Conservation (phyloP, 768 basidiomycete genomes). For the Clavaria fumosa region DNA sequence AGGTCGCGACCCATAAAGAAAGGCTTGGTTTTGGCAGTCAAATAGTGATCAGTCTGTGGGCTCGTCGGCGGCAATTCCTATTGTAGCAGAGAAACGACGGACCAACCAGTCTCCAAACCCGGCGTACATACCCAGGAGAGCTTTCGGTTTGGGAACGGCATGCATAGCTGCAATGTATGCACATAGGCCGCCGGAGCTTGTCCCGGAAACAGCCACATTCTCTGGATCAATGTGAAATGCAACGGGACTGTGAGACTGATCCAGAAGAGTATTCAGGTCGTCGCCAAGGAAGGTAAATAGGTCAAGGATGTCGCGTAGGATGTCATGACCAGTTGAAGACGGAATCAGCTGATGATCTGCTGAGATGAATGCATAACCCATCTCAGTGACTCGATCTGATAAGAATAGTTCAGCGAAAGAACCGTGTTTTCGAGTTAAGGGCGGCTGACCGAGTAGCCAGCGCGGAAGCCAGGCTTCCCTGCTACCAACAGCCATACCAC, state of each 20-base stretch:
- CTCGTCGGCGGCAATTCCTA: too few relatives aligned
- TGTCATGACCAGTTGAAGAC: constrained; percentile 37
- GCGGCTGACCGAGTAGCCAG: constrained; percentile 41
- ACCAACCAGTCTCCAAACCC: constrained; percentile 46
- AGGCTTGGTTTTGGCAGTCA: constrained; percentile 29
- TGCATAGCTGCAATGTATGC: constrained; percentile 45
- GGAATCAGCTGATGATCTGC: constrained; percentile 48
- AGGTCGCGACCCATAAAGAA: constrained; percentile 44
- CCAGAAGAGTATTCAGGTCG: background rate
- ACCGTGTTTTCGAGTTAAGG: background rate
- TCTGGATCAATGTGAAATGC: constrained; percentile 26
- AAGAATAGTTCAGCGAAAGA: constrained; percentile 8
- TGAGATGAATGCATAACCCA: constrained; percentile 41
- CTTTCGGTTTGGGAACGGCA: constrained; percentile 33
- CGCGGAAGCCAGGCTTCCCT: constrained; percentile 44
- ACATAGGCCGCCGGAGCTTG: constrained; percentile 48
- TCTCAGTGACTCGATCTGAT: constrained; percentile 29
- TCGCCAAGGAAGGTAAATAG: constrained; percentile 31
- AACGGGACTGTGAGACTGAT: too few relatives aligned
- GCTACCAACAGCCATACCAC: constrained; percentile 46
- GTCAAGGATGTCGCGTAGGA: constrained; percentile 42
- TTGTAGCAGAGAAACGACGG: constrained; percentile 10
- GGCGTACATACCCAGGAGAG: constrained; percentile 41
- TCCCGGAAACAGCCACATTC: constrained; percentile 36
- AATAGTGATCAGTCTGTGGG: constrained; percentile 40